phyloP scores from a whole-genome alignment of 805 yeast species.

The Yamadazyma endophytica region DNA sequence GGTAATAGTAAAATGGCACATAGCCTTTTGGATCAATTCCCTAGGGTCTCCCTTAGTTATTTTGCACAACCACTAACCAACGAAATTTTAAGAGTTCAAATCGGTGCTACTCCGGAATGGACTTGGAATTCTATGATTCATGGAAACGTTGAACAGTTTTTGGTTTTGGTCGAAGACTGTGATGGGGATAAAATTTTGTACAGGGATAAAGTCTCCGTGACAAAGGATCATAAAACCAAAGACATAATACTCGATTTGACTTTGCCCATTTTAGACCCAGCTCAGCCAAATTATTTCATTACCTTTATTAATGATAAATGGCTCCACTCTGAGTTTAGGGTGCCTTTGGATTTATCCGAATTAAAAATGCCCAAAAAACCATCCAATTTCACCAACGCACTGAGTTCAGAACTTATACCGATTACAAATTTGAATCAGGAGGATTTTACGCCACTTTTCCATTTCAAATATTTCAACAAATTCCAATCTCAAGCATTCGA shows the following conservation, averaged over 20 bases:
- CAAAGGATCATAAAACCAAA: slow-evolving; percentile 44
- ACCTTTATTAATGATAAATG: slow-evolving; percentile 76
- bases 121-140: slow-evolving; percentile 69
- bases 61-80: slow-evolving; percentile 76
- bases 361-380: slow-evolving; percentile 59
- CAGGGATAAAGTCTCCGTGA: slow-evolving; percentile 50
- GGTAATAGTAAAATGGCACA: slow-evolving; percentile 57
- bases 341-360: slow-evolving; percentile 54
- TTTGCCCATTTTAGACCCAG: slow-evolving; percentile 54
- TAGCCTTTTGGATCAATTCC: slow-evolving; percentile 67
- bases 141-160: slow-evolving; percentile 61
- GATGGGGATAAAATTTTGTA: slow-evolving; percentile 75
- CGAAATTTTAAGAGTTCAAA: slow-evolving; percentile 57
- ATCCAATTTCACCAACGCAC: slow-evolving; percentile 56
- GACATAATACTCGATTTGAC: slow-evolving; percentile 63
- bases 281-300: slow-evolving; percentile 68
- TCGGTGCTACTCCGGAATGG: slow-evolving; percentile 72
- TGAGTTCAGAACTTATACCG: slow-evolving; percentile 50
- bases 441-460: slow-evolving; percentile 45
- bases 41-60: slow-evolving; percentile 56
- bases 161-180: slow-evolving; percentile 74
- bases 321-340: slow-evolving; percentile 67
- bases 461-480: slow-evolving; percentile 57
- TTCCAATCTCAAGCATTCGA: slow-evolving; percentile 72
- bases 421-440: slow-evolving; percentile 41